Conservation (phyloP, 495 filamentous ascomycete genomes). For the Aspergillus panamensis region DNA sequence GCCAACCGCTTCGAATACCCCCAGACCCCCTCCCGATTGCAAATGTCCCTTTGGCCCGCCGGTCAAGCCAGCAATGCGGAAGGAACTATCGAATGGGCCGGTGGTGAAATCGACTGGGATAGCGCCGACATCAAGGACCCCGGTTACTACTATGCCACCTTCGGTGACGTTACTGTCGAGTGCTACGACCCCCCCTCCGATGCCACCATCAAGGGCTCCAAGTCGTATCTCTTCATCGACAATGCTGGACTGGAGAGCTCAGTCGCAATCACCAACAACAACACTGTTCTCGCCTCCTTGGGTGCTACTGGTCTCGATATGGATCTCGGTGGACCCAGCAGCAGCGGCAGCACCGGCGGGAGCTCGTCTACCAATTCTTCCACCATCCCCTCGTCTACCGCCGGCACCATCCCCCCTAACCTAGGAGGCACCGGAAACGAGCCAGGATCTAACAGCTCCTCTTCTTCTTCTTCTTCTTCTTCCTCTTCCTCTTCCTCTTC, state of each 20-base stretch:
- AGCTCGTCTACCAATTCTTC: conserved; percentile 19
- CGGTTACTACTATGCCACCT: conserved; percentile 85
- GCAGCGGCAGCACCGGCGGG: conserved; percentile 27
- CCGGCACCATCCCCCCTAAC: conserved; percentile 34
- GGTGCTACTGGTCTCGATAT: conserved; percentile 74
- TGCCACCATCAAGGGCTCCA: conserved; percentile 55
- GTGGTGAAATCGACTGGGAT: conserved; percentile 86
- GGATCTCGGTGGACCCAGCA: conserved; percentile 38
- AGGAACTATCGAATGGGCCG: conserved; percentile 90
- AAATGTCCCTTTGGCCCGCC: conserved; percentile 95
- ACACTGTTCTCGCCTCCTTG: conserved; percentile 75
- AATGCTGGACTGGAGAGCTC: conserved; percentile 65
- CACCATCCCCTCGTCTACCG: conserved; percentile 18
- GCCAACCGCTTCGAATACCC: conserved; percentile 82
- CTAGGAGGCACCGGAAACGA: conserved; percentile 32
- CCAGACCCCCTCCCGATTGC: conserved; percentile 88
- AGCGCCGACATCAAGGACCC: conserved; percentile 71
- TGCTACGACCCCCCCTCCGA: conserved; percentile 76
- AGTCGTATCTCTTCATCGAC: conserved; percentile 73
- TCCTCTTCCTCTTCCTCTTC: too few species aligned
- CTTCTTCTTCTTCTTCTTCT: too few species aligned
- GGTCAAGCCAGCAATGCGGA: conserved; percentile 71
- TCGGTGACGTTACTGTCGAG: conserved; percentile 71
- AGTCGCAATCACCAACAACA: conserved; percentile 68
- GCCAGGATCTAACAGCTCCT: conserved; percentile 15